A percentile compares a stretch with the other conserved stretches of the same genome.
Evolutionary conservation across 2,329 filamentous ascomycete species (phyloP).

Genomic region (Dactylellina leptospora): DNA sequence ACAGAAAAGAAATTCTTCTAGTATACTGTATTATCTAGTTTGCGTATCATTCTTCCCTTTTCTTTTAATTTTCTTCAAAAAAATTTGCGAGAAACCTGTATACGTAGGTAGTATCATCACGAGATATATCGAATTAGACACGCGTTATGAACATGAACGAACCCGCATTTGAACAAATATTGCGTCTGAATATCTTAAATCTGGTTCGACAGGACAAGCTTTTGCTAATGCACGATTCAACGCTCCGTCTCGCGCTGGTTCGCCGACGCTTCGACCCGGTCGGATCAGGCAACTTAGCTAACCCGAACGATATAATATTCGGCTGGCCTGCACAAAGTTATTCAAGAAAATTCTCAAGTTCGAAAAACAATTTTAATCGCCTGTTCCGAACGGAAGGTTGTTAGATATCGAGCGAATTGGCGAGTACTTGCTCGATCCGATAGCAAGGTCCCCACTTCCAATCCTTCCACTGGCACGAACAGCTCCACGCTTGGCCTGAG

Average conservation of each 20-base stretch:
- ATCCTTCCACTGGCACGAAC: not conserved
- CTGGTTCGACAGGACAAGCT: too few species aligned
- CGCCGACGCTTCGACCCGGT: too few species aligned
- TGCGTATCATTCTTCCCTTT: not conserved
- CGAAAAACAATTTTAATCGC: too few species aligned
- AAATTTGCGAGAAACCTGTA: slow-evolving; percentile 6
- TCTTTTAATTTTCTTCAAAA: not conserved
- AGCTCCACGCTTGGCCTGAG: not conserved
- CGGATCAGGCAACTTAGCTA: too few species aligned
- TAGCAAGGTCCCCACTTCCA: not conserved
- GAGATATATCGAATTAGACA: slow-evolving; percentile 17
- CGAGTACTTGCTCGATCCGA: slow-evolving; percentile 12
- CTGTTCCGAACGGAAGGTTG: slow-evolving; percentile 35
- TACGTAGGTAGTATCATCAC: slow-evolving; percentile 21
- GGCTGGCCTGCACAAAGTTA: too few species aligned
- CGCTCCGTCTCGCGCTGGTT: too few species aligned
- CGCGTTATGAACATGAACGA: slow-evolving; percentile 1
- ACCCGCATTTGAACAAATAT: too few species aligned
- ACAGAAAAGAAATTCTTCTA: not conserved
- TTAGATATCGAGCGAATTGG: not conserved
- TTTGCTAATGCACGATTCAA: too few species aligned
- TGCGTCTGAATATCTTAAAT: too few species aligned
- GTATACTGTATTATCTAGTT: not conserved
- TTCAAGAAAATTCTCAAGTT: too few species aligned
- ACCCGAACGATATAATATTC: too few species aligned